Evolutionary conservation across 495 filamentous ascomycete species (phyloP), one percentile per base, ranked within the genome.

Genomic region (Hyaloscypha hepaticicola): DNA sequence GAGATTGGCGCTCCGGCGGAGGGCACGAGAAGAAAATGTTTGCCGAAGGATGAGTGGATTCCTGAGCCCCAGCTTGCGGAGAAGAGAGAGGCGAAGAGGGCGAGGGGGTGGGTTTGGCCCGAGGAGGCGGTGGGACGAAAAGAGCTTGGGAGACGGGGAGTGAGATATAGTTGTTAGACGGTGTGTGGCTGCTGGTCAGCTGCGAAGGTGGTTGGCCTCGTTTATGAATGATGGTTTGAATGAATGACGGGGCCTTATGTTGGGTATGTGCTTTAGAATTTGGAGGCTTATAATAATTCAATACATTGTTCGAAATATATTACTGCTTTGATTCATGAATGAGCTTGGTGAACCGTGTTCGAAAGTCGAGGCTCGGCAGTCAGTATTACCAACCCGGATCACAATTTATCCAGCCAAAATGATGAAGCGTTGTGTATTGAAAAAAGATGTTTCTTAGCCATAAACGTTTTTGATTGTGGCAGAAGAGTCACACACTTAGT

Each of bases 1-100:
- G 90, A 95, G 69, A 89, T 96, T 66, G 92, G 92, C 7, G 89
- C 88, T 7, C 91, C 93, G 0, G 88, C 87, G 9, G 88, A 90
- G 60, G 80, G 91, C 21, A 92, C 89, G 2, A 75, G 92, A 34
- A 83, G 90, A 74, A 88, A 90, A 70, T 82, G 85, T 55, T 78
- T 90, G 57, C 73, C 83, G 1, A 85, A 90, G 64, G 93, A 97
- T 74, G 78, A 81, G 66, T 96, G 93, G 93, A 95, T 97, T 73
- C 92, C 92, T 11, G 87, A 88, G 78, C 88, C 90, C 41, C 88
- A 92, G 70, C 79, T 90, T 65, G 85, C 87, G 4, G 93, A 97
- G 83, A 89, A 87, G 80, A 79, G 93, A 24, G 88, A 90, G 77
- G 91, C 91, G 56, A 96, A 93, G 79, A 78, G 90, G 50, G 80